Conservation (phyloP, 192 early-diverging fungal genomes). For the Podila epicladia region DNA sequence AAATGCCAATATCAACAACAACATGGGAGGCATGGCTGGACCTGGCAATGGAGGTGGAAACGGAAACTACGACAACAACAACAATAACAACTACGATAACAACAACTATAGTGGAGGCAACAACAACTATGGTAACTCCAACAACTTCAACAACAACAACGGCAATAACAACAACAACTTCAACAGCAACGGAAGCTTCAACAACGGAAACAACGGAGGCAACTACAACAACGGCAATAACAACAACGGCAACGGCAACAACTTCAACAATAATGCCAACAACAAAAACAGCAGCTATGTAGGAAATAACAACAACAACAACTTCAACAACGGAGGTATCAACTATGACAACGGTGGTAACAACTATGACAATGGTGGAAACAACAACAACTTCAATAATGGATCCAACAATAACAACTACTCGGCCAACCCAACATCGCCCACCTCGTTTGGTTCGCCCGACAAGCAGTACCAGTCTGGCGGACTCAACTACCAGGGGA, state of each 20-base stretch:
- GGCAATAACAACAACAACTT: slow-evolving; percentile 10
- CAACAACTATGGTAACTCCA: slow-evolving; percentile 5
- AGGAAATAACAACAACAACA: neutral
- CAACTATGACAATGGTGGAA: slow-evolving; percentile 13
- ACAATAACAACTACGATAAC: neutral
- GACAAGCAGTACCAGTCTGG: slow-evolving; percentile 22
- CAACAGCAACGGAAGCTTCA: slow-evolving; percentile 6
- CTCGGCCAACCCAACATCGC: neutral
- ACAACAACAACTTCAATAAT: slow-evolving; percentile 9
- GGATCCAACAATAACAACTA: slow-evolving; percentile 6
- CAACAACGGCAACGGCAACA: neutral
- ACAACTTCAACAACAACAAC: slow-evolving; percentile 3
- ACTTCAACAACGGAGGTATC: slow-evolving; percentile 7
- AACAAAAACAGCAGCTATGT: neutral
- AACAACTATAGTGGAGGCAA: slow-evolving; percentile 1
- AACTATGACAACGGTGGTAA: slow-evolving; percentile 10
- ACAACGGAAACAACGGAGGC: neutral
- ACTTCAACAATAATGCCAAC: slow-evolving; percentile 11
- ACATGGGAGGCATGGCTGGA: slow-evolving; percentile 3
- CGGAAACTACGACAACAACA: neutral
- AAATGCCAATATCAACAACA: slow-evolving; percentile 7
- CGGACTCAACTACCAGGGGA: slow-evolving; percentile 35
- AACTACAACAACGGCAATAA: neutral
- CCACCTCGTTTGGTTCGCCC: slow-evolving; percentile 9
- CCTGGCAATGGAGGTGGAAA: neutral